Evolutionary conservation across 2,329 filamentous ascomycete genomes (phyloP).

Genomic region (Aspergillus hiratsukae): DNA sequence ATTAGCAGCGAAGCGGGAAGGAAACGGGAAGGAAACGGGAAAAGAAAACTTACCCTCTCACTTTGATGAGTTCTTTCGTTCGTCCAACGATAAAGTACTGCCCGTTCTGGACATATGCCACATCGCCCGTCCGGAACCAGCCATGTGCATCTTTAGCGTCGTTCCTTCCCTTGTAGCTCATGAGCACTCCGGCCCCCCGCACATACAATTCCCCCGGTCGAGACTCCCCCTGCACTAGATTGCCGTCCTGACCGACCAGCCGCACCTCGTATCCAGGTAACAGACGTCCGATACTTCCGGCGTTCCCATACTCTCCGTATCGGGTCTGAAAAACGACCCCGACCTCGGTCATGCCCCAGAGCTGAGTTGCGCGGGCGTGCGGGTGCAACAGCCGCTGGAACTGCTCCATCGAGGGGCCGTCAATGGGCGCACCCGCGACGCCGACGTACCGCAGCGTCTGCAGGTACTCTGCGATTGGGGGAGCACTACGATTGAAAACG

Average conservation of each 20-base stretch:
- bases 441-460: slow-evolving; percentile 42
- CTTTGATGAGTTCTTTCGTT: slow-evolving; percentile 46
- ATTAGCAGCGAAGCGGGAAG: neutral
- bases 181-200: slow-evolving; percentile 33
- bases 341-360: slow-evolving; percentile 55
- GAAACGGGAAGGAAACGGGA: neutral
- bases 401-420: slow-evolving; percentile 36
- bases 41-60: slow-evolving; percentile 34
- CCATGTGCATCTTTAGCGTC: slow-evolving; percentile 34
- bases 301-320: slow-evolving; percentile 37
- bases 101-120: slow-evolving; percentile 33
- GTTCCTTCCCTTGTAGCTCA: slow-evolving; percentile 33
- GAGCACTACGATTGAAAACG: slow-evolving; percentile 27
- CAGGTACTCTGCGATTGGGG: slow-evolving; percentile 28
- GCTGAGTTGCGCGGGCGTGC: slow-evolving; percentile 42
- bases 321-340: slow-evolving; percentile 43
- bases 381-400: slow-evolving; percentile 39
- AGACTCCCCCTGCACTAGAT: slow-evolving; percentile 24
- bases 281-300: slow-evolving; percentile 46
- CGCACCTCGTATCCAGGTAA: slow-evolving; percentile 40
- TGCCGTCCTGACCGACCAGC: slow-evolving; percentile 32
- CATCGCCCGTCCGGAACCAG: slow-evolving; percentile 44
- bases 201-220: slow-evolving; percentile 41
- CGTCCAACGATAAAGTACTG: slow-evolving; percentile 39
- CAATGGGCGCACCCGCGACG: slow-evolving; percentile 49